These are phyloP conservation scores for Ustilago crameri DNA, from an alignment of 1,284 basidiomycete genomes.

Conservation along the genomic window DNA sequence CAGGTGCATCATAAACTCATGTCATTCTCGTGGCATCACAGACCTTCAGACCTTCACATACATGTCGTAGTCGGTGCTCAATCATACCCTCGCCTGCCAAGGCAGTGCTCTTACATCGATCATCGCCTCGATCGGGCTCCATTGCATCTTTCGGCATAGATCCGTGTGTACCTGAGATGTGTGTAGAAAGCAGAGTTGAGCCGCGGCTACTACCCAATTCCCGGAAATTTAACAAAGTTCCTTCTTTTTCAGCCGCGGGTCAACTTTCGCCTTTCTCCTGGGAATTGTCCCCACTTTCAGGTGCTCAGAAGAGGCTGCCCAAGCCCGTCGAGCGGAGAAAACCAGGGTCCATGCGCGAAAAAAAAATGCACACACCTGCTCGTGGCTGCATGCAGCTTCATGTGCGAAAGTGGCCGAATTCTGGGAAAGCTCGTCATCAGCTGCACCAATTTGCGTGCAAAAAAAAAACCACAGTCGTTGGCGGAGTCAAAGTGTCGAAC, in stretches of 20 bases:
- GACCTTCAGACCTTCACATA: too few relatives aligned
- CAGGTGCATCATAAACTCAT: slow-evolving; percentile 1
- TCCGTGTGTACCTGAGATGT: too few relatives aligned
- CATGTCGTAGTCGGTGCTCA: neutral
- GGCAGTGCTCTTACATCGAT: too few relatives aligned
- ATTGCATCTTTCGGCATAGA: too few relatives aligned
- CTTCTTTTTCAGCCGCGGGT: slow-evolving; percentile 16
- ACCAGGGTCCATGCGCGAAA: slow-evolving; percentile 15
- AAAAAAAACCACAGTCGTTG: neutral
- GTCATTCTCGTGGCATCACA: neutral
- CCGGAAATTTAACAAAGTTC: neutral
- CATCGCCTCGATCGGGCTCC: too few relatives aligned
- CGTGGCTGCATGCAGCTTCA: slow-evolving; percentile 9
- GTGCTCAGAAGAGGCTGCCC: too few relatives aligned
- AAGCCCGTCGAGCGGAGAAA: too few relatives aligned
- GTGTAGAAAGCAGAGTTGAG: too few relatives aligned
- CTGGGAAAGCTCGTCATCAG: slow-evolving; percentile 24
- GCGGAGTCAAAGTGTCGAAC: neutral
- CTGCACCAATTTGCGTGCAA: slow-evolving; percentile 22
- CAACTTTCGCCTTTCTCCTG: too few relatives aligned
- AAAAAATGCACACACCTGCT: neutral
- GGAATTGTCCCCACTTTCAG: too few relatives aligned
- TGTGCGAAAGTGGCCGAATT: too few relatives aligned
- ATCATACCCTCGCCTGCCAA: neutral
- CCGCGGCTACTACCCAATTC: slow-evolving; percentile 7